Evolutionary conservation across 2,329 filamentous ascomycete species (phyloP), one percentile per base, ranked within the genome.

Genomic region (Diaporthe sp.): DNA sequence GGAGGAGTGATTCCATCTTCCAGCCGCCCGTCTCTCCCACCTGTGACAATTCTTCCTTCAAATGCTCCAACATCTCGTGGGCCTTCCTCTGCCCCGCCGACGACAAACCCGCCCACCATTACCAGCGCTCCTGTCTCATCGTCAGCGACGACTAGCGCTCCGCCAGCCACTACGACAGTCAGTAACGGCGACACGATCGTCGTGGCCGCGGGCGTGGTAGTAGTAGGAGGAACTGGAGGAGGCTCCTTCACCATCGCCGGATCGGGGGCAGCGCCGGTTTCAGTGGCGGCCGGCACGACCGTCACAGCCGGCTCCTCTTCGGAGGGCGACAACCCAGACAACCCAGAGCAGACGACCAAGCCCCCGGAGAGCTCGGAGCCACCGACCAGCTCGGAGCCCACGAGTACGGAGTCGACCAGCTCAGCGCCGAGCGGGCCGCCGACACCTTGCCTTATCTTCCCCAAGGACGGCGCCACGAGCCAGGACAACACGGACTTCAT

Each of bases 141-240:
- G 28, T 20, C 65, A 53, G 47, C 65, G 4, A 37, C 65, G 13
- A 37, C 65, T 20, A 68, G 47, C 44, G 65, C 65, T 12, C 65
- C 65, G 31, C 44, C 65, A 25, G 65, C 65, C n/a, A 68, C 65
- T 4, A 68, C 65, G 22, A 68, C 65, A 51, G 65, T 68, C 22
- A 68, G 65, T n/a, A 68, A 68, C 15, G 65, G 65, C 34, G 65
- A 68, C 44, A 42, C 47, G 31, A 68, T 68, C 31, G 47, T 68
- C 13, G 65, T 68, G 4, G 65, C 65, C 22, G 65, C 65, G 2
- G 65, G 65, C 4, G 31, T 53, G 22, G 65, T 68, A 25, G 65
- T 68, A 4, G 65, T 68, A 5, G 65, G 65, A 10, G 65, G 65
- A 2, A 25, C 47, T 15, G 65, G 47, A 20, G 65, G 65, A n/a